Base-by-base conservation (phyloP, 805 yeast species). In the Pichia eremophila region DNA sequence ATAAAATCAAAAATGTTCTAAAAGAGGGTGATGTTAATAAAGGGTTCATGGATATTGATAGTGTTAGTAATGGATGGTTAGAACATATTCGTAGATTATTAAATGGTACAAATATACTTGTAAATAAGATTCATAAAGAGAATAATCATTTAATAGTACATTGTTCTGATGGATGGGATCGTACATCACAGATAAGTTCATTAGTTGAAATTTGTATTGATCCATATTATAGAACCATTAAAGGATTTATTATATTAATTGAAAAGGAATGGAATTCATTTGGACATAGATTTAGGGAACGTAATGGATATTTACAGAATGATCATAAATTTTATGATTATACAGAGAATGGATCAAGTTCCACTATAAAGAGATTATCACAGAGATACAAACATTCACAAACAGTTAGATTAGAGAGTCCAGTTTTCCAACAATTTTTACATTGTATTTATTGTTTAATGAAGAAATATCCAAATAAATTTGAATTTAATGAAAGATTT, bases 141-240 rank as follows among this genome's bases (percentile, higher is more conserved):
- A 79, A 81, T 52, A 84, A 93, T 18, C 95, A 91, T 62, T 74
- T 91, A 5, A 61, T 93, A 10, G 75, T 93, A 8, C 99, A 93
- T 67, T 93, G 99, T 62, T 88, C 97, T 0, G 99, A 93, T 68
- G 99, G 99, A 1, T 93, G 99, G 99, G 99, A 93, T 61, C 71
- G 99, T 49, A 93, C 99, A 0, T 79, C 97, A 0, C 98, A 93
- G 61, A 77, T 90, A 1, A 75, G 89, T 7, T 83, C 96, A 2
- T 67, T 93, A 51, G 78, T 90, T 25, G 91, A 91, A 64, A 66
- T 93, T 6, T 86, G 96, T 59, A 69, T 90, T 9, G 98, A 93
- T 62, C 97, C 98, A 0, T 87, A 78, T 61, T 93, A 74, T 64
- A 73, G 99, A 54, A 90, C 98, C 0, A 54, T 86, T 3, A 83